Evolutionary conservation across 768 basidiomycete genomes (phyloP), one percentile per base, ranked within the genome.

Genomic region (Polyporus arcularius): DNA sequence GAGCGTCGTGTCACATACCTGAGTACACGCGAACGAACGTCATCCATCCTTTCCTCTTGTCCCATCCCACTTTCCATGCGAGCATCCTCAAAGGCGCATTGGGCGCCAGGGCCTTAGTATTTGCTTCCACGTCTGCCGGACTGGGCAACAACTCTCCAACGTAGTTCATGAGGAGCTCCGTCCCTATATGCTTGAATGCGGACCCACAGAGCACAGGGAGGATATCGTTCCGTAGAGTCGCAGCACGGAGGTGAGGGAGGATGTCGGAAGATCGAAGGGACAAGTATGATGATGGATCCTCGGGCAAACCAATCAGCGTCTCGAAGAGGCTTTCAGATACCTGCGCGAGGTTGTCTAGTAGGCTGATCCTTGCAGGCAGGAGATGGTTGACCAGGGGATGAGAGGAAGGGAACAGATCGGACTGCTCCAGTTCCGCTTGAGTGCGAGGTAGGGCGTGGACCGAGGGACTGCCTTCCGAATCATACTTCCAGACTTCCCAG

Each of bases 21-120:
- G 92, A 93, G 72, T 95, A 95, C 18, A 95, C 84, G 28, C 93
- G 81, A 41, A 95, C 88, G 70, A 93, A 95, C 2, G 93, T 94
- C 92, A 95, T 93, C 93, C 93, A 95, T 26, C 93, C 93, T 66
- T 81, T 82, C 58, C 76, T 83, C 59, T 85, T 86, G 68, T 95
- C 92, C 92, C 92, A 94, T 32, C 78, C 80, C 21, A 95, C 93
- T 70, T 95, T 95, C 93, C 94, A 95, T 2, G 90, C 93, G 30
- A 95, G 77, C 63, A 88, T 72, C 39, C 82, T 85, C 26, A 90
- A 68, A 1, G 86, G 84, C 0, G 80, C 70, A 55, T 82, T 82
- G 26, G 72, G 65, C 16, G 55, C 35, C 3, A 68, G 70, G 63
- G 83, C 82, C 14, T 65, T 66, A 45, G 80, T 78, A 53, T 82